Evolutionary conservation across 163 green algal genomes (phyloP).

Genomic region (Scenedesmus sp.): DNA sequence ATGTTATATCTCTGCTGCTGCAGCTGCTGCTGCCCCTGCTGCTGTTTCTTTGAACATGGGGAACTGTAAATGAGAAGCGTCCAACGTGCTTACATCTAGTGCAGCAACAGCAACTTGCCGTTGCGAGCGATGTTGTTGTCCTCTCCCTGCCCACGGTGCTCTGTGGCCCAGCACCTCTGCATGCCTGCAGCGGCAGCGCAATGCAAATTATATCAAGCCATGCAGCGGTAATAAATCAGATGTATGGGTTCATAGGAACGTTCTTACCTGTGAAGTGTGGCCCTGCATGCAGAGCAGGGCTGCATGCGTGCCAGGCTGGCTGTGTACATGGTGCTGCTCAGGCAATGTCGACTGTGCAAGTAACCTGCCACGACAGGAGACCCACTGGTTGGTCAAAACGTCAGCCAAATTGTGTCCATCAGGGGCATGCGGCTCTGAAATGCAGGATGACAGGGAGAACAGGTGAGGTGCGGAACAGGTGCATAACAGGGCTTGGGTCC

Average conservation of each 20-base stretch:
- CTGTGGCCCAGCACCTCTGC: background rate
- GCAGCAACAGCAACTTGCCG: background rate
- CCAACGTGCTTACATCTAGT: background rate
- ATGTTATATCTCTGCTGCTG: background rate
- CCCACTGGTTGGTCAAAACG: too few relatives aligned
- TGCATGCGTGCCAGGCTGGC: background rate
- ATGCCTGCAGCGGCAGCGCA: background rate
- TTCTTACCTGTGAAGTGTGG: background rate
- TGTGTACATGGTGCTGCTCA: background rate
- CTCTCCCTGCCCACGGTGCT: background rate
- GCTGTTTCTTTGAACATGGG: background rate
- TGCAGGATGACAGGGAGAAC: background rate
- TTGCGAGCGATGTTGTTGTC: background rate
- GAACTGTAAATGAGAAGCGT: background rate
- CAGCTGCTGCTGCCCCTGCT: background rate
- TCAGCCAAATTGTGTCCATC: too few relatives aligned
- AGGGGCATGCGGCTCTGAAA: too few relatives aligned
- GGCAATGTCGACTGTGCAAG: background rate
- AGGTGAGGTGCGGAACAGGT: background rate
- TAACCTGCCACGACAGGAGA: background rate
- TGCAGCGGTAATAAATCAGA: background rate
- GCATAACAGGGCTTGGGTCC: conserved; percentile 7
- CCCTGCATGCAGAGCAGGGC: background rate
- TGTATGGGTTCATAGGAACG: background rate
- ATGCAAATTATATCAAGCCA: background rate